phyloP scores from a whole-genome alignment of 75 land plant species.

The Selaginella moellendorffii region DNA sequence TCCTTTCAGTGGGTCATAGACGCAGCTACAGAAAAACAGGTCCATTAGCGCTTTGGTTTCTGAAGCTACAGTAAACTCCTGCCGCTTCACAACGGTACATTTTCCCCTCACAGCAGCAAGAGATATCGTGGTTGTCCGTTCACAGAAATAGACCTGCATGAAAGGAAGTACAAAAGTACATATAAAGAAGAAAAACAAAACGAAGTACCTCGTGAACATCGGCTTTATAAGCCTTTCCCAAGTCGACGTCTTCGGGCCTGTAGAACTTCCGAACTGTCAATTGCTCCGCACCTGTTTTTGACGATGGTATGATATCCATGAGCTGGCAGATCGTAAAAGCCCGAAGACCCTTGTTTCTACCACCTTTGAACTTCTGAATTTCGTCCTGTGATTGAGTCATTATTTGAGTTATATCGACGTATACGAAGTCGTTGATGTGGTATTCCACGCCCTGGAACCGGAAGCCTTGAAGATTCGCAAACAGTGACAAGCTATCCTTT shows the following conservation, averaged over 20 bases:
- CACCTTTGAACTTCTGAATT: slow-evolving; percentile 36
- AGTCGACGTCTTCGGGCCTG: slow-evolving; percentile 74
- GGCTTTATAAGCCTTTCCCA: slow-evolving; percentile 59
- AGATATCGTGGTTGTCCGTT: slow-evolving; percentile 31
- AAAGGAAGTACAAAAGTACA: not conserved
- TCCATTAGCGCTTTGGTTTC: slow-evolving; percentile 34
- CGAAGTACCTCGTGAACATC: slow-evolving; percentile 57
- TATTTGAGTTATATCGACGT: slow-evolving; percentile 24
- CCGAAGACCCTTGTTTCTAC: slow-evolving; percentile 76
- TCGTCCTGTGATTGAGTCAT: slow-evolving; percentile 4
- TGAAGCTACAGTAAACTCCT: slow-evolving; percentile 28
- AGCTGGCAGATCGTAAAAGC: slow-evolving; percentile 72
- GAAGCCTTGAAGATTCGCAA: slow-evolving; percentile 26
- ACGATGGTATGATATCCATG: slow-evolving; percentile 25
- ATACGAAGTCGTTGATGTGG: slow-evolving; percentile 52
- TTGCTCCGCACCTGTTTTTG: slow-evolving; percentile 12
- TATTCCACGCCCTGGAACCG: slow-evolving; percentile 41
- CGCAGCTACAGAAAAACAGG: slow-evolving; percentile 62
- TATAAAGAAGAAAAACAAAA: not conserved
- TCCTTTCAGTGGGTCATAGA: slow-evolving; percentile 72
- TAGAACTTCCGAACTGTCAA: slow-evolving; percentile 68
- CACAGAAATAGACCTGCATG: slow-evolving; percentile 71
- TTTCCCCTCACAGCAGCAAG: slow-evolving; percentile 48
- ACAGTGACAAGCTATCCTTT: no score
- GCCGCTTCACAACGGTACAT: slow-evolving; percentile 62